These are phyloP conservation scores for Iris macrosiphon DNA, from an alignment of 106 monocot species.

Conservation along the genomic window DNA sequence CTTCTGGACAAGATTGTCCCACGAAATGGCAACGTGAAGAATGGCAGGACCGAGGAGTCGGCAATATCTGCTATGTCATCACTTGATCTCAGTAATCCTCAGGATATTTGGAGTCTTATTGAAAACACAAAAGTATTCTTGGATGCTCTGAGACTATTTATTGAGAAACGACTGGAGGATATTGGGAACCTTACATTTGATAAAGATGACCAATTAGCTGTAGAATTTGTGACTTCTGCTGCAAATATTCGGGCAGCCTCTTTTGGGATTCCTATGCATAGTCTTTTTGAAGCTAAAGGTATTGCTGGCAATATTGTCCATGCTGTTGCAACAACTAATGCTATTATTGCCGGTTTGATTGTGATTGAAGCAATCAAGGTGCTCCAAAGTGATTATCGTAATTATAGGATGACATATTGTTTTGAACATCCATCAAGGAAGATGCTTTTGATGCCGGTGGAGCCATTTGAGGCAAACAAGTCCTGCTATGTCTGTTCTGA, in stretches of 20 bases:
- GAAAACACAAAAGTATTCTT: constrained; percentile 75
- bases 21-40: constrained; percentile 40
- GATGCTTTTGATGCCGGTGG: constrained; percentile 86
- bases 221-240: constrained; percentile 89
- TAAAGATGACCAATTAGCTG: constrained; percentile 87
- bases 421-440: constrained; percentile 79
- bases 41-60: constrained; percentile 13
- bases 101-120: constrained; percentile 71
- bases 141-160: constrained; percentile 66
- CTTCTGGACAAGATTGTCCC: constrained; percentile 14
- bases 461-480: constrained; percentile 81
- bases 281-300: constrained; percentile 89
- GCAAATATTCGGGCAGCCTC: constrained; percentile 88
- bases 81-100: constrained; percentile 70
- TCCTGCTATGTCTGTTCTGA: constrained; percentile 92
- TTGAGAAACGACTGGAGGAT: constrained; percentile 75
- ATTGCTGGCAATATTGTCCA: constrained; percentile 97
- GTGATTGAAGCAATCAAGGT: constrained; percentile 96
- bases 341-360: constrained; percentile 85
- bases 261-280: constrained; percentile 84
- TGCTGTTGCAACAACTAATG: constrained; percentile 96
- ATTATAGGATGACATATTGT: constrained; percentile 87
- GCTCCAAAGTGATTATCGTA: constrained; percentile 40
- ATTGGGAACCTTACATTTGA: constrained; percentile 73
- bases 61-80: constrained; percentile 46